Evolutionary conservation across 2,329 filamentous ascomycete genomes (phyloP).

Genomic region (Periconia digitata): DNA sequence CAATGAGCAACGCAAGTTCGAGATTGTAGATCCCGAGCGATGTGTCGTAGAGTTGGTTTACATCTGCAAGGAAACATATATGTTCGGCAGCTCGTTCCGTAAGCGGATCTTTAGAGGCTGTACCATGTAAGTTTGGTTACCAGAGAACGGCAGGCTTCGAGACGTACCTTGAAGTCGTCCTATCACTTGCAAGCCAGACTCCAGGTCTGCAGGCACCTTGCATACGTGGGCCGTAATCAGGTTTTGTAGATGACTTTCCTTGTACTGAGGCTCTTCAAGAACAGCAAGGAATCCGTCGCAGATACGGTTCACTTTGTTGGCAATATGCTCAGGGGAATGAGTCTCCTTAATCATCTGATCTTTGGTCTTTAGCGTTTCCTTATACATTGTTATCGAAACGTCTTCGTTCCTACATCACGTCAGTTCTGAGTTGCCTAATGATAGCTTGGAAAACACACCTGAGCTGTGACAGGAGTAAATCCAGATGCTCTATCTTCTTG

Average conservation of each 20-base stretch:
- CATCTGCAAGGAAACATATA: conserved; percentile 95
- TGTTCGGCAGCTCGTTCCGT: conserved; percentile 92
- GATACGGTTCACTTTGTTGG: conserved; percentile 78
- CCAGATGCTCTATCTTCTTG: conserved; percentile 77
- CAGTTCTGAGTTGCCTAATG: conserved; percentile 4
- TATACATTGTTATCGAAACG: conserved; percentile 90
- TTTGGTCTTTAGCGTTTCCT: conserved; percentile 68
- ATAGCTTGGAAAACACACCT: conserved; percentile 55
- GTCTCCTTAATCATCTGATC: conserved; percentile 20
- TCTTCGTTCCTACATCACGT: conserved; percentile 69
- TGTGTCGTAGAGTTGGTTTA: conserved; percentile 87
- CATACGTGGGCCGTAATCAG: conserved; percentile 93
- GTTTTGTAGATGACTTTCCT: conserved; percentile 75
- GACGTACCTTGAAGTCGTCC: conserved; percentile 62
- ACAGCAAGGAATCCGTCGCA: conserved; percentile 80
- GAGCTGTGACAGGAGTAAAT: conserved; percentile 86
- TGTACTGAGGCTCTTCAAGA: conserved; percentile 56
- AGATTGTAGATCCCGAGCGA: conserved; percentile 90
- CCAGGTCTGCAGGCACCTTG: conserved; percentile 86
- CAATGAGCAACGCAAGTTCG: conserved; percentile 84
- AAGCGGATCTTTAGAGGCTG: conserved; percentile 51
- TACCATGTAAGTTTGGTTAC: conserved; percentile 3
- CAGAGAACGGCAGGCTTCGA: neutral
- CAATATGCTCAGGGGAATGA: conserved; percentile 20
- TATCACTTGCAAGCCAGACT: conserved; percentile 79